Evolutionary conservation across 306 rosid species (phyloP), one percentile per base, ranked within the genome.

Genomic region (Begonia fuchsioides): DNA sequence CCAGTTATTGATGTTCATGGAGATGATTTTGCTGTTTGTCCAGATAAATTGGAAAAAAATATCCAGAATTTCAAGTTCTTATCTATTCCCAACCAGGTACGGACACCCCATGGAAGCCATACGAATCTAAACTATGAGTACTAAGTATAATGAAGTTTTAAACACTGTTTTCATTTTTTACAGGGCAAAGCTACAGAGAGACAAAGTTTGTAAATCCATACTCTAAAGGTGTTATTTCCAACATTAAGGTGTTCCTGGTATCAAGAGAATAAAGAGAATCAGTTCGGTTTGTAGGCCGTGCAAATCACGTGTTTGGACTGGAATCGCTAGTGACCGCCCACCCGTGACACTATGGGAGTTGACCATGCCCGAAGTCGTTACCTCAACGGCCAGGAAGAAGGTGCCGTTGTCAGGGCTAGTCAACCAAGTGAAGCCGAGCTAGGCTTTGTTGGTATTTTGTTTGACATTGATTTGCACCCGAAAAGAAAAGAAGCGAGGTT

Each of bases 1-100:
- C 35, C 35, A 26, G 5, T 26, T 26, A 2, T 40, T 41, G 5
- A 12, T 32, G 12, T 13, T 48, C 20, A 10, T 12, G 54, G 17
- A 14, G 17, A 43, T 52, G 35, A 39, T 39, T 41, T 15, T 8
- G 43, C 10, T n/a, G 10, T 15, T 32, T 44, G 47, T 60, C 41
- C 49, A 68, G 82, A 54, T 68, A 20, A 65, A 71, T 53, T 76
- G 78, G 82, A 50, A 59, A 57, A n/a, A 71, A 66, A 61, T 64
- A 71, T 61, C 72, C 75, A 7, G 82, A 76, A 56, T 76, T 76
- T 61, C 78, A 68, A 32, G 15, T 13, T 35, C 32, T 39, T 67
- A 38, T 32, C 47, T 63, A 57, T 9, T 50, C 64, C 11, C 63
- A 67, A 17, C 62, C 55, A 53, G 81, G 81, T 71, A 60, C 40